Evolutionary conservation across 768 basidiomycete species (phyloP).

Genomic region (Clathrus columnatus): DNA sequence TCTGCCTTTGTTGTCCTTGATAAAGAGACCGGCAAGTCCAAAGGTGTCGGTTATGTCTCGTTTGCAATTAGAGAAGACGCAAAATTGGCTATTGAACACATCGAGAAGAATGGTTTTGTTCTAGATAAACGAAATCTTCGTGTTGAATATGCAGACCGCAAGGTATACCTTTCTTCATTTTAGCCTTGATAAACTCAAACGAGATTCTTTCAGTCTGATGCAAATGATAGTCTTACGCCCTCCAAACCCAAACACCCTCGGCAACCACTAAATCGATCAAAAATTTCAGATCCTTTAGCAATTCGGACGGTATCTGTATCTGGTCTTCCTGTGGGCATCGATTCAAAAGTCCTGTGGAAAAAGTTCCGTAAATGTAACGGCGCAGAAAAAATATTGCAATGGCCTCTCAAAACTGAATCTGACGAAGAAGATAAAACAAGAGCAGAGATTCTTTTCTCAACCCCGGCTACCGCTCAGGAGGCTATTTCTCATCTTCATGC

Average conservation of each 20-base stretch:
- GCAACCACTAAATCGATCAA: slow-evolving; percentile 2
- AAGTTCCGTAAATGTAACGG: slow-evolving; percentile 74
- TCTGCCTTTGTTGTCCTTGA: slow-evolving; percentile 90
- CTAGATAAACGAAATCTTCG: slow-evolving; percentile 64
- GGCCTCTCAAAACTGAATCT: slow-evolving; percentile 41
- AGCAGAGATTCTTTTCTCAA: slow-evolving; percentile 71
- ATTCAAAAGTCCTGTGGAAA: slow-evolving; percentile 71
- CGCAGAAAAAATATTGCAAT: slow-evolving; percentile 61
- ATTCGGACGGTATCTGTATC: slow-evolving; percentile 73
- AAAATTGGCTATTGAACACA: slow-evolving; percentile 55
- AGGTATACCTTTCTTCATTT: slow-evolving; percentile 35
- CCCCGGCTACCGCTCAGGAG: slow-evolving; percentile 55
- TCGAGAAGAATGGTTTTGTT: slow-evolving; percentile 53
- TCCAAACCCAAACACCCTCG: slow-evolving; percentile 5
- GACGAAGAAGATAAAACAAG: slow-evolving; percentile 41
- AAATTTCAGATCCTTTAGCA: slow-evolving; percentile 55
- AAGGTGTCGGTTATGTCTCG: slow-evolving; percentile 94
- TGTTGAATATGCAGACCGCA: slow-evolving; percentile 73
- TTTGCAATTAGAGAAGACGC: slow-evolving; percentile 90
- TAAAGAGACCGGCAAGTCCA: slow-evolving; percentile 63
- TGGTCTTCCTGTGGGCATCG: slow-evolving; percentile 56
- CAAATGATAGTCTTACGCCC: slow-evolving; percentile 8
- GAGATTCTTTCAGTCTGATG: not conserved
- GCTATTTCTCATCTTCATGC: slow-evolving; percentile 80
- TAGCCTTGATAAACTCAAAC: not conserved